phyloP scores from a whole-genome alignment of 345 rosid genomes.

The Dipteronia sinensis region DNA sequence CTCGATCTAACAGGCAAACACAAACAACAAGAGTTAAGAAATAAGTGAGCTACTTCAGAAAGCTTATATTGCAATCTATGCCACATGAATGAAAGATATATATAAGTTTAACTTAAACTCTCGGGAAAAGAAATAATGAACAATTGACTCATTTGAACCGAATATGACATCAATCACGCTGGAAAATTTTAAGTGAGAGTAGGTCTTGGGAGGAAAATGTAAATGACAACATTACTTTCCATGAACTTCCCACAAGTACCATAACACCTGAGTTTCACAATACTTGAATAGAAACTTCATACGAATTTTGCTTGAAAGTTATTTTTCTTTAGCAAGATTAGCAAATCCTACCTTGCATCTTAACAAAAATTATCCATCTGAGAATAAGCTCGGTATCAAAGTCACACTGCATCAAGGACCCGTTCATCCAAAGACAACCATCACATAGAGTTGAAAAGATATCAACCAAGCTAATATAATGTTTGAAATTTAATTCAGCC shows the following conservation, averaged over 20 bases:
- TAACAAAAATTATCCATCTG: too few relatives aligned
- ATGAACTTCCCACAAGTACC: background rate
- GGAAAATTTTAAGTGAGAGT: background rate
- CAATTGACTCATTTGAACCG: background rate
- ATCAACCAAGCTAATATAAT: too few relatives aligned
- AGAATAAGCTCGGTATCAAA: too few relatives aligned
- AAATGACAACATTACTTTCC: background rate
- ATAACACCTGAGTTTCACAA: background rate
- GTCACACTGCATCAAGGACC: too few relatives aligned
- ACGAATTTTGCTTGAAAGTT: background rate
- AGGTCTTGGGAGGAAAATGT: background rate
- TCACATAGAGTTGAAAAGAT: too few relatives aligned
- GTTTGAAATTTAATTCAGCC: too few relatives aligned
- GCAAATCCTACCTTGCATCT: background rate
- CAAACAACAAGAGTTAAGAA: background rate
- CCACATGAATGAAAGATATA: background rate
- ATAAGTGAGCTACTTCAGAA: background rate
- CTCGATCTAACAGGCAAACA: constrained; percentile 68
- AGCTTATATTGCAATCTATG: background rate
- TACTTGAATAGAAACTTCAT: background rate
- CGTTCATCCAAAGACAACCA: too few relatives aligned
- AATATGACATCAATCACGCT: background rate
- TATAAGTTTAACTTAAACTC: background rate
- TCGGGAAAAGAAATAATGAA: background rate
- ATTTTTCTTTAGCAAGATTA: background rate